These are phyloP conservation scores for Apiotrichum akiyoshidainum DNA, from an alignment of 1,284 basidiomycete species.

Conservation along the genomic window DNA sequence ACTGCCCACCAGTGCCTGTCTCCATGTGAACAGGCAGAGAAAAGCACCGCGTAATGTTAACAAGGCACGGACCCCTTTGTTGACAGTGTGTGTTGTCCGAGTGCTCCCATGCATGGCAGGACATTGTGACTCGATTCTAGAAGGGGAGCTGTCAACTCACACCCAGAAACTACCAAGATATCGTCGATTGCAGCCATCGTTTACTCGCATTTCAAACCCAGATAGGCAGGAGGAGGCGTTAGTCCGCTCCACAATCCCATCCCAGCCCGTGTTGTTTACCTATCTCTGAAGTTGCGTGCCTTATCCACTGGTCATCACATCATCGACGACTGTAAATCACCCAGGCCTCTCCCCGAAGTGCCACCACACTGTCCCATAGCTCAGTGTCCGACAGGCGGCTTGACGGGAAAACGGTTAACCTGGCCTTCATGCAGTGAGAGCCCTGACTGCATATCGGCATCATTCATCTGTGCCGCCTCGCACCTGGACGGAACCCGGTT, in stretches of 20 bases:
- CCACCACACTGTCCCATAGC: too few relatives aligned
- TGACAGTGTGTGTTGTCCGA: neutral
- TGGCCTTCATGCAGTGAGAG: too few relatives aligned
- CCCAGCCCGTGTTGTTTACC: neutral
- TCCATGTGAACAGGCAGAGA: neutral
- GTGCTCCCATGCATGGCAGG: neutral
- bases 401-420: too few relatives aligned
- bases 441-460: neutral
- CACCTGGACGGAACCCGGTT: neutral
- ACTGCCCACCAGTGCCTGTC: conserved; percentile 4
- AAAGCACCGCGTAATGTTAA: too few relatives aligned
- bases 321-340: too few relatives aligned
- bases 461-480: too few relatives aligned
- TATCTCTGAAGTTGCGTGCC: neutral
- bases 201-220: neutral
- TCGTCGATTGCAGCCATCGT: too few relatives aligned
- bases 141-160: neutral
- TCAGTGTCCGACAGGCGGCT: too few relatives aligned
- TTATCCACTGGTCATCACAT: too few relatives aligned
- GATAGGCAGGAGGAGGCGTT: neutral
- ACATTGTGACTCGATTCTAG: neutral
- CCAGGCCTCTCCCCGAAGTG: too few relatives aligned
- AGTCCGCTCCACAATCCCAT: neutral
- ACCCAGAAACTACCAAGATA: too few relatives aligned
- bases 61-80: too few relatives aligned